Base-by-base conservation (phyloP, 192 early-diverging fungal genomes). In the Phlyctochytrium bullatum region DNA sequence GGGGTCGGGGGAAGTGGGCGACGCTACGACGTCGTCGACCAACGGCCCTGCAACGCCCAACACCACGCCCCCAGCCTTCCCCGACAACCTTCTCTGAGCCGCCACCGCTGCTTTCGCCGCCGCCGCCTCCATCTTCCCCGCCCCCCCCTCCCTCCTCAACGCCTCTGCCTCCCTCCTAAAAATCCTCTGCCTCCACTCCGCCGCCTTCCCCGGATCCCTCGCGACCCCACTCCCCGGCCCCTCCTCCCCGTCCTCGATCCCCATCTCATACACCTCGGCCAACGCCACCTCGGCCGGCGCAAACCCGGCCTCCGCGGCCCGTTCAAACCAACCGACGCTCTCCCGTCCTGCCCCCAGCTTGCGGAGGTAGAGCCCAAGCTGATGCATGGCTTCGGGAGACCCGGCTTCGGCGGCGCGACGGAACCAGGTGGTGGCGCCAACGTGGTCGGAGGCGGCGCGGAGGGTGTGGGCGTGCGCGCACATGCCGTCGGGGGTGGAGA, bases 331-430 rank as follows among this genome's bases (percentile, higher is more conserved):
- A 0, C 47, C 34, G 59, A 69, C 62, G 17, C 59, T 60, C 24
- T 69, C 67, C 12, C 23, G 59, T 17, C 67, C 67, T 24, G 60
- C 61, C 1, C 50, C 50, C 32, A 61, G 53, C 36, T 52, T 59
- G 14, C 67, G 65, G 47, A 69, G 53, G 52, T 69, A 69, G 59
- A 69, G 60, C 2, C 67, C 67, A 62, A 69, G 53, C 50, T 69
- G 59, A 52, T 52, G 61, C 47, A 50, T 53, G 10, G 67, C 58
- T 52, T 69, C 67, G 17, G 50, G 40, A 32, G 50, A 27, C 12
- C 67, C 67, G 14, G 27, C 3, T 62, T 69, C 67, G 10, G 67
- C 67, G 31, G 67, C 67, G 23, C 52, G 32, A n/a, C 67, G 34
- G 40, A 47, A 47, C 40, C 40, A 47, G 20, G 40, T 47, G 40